A percentile compares a stretch with the other conserved stretches of the same genome.
Evolutionary conservation across 495 filamentous ascomycete genomes (phyloP).

Genomic region (Penicillium lagena): DNA sequence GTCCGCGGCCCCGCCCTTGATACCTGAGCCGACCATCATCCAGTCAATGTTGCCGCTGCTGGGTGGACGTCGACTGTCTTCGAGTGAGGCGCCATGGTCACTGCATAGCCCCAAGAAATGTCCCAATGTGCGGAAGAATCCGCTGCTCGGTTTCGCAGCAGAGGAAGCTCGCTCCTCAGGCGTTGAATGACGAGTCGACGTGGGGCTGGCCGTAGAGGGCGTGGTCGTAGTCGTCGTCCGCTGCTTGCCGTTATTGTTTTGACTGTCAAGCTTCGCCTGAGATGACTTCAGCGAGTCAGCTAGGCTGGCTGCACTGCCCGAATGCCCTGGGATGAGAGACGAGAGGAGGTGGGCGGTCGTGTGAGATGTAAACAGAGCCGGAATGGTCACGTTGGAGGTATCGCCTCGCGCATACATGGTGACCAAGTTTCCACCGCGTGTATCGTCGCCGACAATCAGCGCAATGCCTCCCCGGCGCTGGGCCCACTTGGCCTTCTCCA

Average conservation of each 20-base stretch:
- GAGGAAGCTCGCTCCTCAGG: slow-evolving; percentile 9
- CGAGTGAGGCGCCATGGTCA: slow-evolving; percentile 13
- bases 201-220: slow-evolving; percentile 16
- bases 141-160: slow-evolving; percentile 32
- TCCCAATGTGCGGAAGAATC: slow-evolving; percentile 47
- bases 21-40: slow-evolving; percentile 64
- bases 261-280: slow-evolving; percentile 15
- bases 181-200: slow-evolving; percentile 17
- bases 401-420: slow-evolving; percentile 97
- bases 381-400: slow-evolving; percentile 90
- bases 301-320: slow-evolving; percentile 46
- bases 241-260: slow-evolving; percentile 15
- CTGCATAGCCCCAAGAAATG: slow-evolving; percentile 48
- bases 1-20: slow-evolving; percentile 42
- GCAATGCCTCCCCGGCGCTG: slow-evolving; percentile 84
- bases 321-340: slow-evolving; percentile 72
- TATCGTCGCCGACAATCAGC: slow-evolving; percentile 91
- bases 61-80: slow-evolving; percentile 64
- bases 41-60: slow-evolving; percentile 79
- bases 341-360: slow-evolving; percentile 93
- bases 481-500: slow-evolving; percentile 96
- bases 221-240: slow-evolving; percentile 16
- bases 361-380: slow-evolving; percentile 88
- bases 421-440: slow-evolving; percentile 74
- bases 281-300: slow-evolving; percentile 35